phyloP scores from a whole-genome alignment of 768 basidiomycete genomes.

The Lepiota venenata region DNA sequence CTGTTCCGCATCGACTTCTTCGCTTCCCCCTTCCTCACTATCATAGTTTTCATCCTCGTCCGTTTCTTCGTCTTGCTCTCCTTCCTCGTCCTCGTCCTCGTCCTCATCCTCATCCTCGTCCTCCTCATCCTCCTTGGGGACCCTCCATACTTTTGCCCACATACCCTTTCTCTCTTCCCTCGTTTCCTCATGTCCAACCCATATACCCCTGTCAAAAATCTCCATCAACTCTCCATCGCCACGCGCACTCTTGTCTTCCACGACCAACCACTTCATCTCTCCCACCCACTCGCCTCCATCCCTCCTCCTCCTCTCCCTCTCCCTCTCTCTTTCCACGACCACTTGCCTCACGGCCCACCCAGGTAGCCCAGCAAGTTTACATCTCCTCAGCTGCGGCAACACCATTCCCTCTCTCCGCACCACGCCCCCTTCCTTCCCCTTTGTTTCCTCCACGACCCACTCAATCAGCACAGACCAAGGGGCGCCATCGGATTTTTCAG shows the following conservation, averaged over 20 bases:
- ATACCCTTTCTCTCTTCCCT: conserved; percentile 15
- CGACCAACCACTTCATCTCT: conserved; percentile 33
- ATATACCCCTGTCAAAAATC: conserved; percentile 34
- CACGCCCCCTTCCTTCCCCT: conserved; percentile 13
- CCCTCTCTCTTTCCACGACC: conserved; percentile 6
- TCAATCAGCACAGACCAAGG: conserved; percentile 9
- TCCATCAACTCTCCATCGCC: conserved; percentile 33
- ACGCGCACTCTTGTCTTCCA: conserved; percentile 24
- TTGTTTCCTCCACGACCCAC: conserved; percentile 14
- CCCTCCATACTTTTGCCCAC: conserved; percentile 26
- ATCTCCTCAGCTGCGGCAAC: conserved; percentile 23
- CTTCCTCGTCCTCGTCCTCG: conserved; percentile 16
- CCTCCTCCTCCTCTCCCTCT: conserved; percentile 2
- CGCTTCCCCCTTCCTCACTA: background rate
- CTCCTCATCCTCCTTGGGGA: conserved; percentile 26
- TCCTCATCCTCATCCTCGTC: conserved; percentile 19
- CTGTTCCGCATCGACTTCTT: conserved; percentile 1
- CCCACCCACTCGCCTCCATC: conserved; percentile 11
- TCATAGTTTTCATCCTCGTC: conserved; percentile 7
- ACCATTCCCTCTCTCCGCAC: conserved; percentile 12
- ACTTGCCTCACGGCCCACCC: conserved; percentile 17
- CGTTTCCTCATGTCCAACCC: conserved; percentile 14
- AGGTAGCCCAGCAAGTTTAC: conserved; percentile 26
- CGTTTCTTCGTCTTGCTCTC: background rate
- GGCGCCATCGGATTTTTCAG: conserved; percentile 14